Base-by-base conservation (phyloP, 345 rosid species). In the Trapa bicornis region DNA sequence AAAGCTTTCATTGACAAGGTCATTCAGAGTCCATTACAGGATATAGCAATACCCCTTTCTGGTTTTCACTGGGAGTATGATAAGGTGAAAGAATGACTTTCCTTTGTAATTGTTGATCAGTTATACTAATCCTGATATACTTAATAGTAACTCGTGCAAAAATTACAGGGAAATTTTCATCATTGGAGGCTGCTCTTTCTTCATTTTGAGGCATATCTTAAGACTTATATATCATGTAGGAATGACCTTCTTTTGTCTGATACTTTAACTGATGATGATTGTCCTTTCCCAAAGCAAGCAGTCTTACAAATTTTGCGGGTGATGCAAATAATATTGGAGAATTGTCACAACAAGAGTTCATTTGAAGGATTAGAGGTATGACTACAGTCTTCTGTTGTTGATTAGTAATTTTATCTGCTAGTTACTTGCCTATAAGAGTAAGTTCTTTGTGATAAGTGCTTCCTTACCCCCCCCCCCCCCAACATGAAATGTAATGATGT, bases 111-210 rank as follows among this genome's bases (percentile, higher is more conserved):
- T 70, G 61, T 29, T 45, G 16, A 14, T 41, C 58, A 13, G 35
- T 29, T 36, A n/a, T 37, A 35, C 12, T 69, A 37, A 45, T 17
- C 37, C 38, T 5, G 29, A 65, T 11, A 17, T 43, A 5, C 42
- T 36, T 22, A 16, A 38, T 37, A 9, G 32, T 36, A 45, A 47
- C 38, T 56, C 53, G 57, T 60, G 13, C 37, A 70, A 78, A 76
- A 43, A 63, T 61, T 75, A 39, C 87, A 93, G 98, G 98, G 98
- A 16, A 93, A 85, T 77, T 90, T 90, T 76, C 94, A 90, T 84
- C 97, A 93, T 79, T 93, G 98, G 98, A 87, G 94, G 79, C 96
- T 91, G 1, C 66, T 93, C 75, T 90, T 93, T 85, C 84, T 87
- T 68, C 97, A 90, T 79, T 93, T 93, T 72, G 98, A 90, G 70